A percentile compares a stretch with the other conserved stretches of the same genome.
phyloP scores from a whole-genome alignment of 2,329 filamentous ascomycete genomes.

The Cucurbitaria berberidis region DNA sequence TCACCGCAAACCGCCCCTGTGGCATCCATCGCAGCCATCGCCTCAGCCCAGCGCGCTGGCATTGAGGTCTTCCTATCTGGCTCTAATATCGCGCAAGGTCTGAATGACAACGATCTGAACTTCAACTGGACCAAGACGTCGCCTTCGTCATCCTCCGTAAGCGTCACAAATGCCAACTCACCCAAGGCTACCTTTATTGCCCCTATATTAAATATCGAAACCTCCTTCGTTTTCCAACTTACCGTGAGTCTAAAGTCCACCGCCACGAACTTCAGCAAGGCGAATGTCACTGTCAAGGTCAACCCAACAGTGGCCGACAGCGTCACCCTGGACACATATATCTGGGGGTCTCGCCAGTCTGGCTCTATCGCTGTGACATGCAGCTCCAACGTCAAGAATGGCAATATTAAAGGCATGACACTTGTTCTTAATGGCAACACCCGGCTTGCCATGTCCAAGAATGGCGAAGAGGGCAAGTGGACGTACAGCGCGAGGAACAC shows the following conservation, averaged over 20 bases:
- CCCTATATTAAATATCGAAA: slow-evolving; percentile 27
- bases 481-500: slow-evolving; percentile 31
- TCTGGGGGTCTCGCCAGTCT: slow-evolving; percentile 35
- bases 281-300: slow-evolving; percentile 37
- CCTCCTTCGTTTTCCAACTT: slow-evolving; percentile 37
- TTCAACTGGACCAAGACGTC: slow-evolving; percentile 42
- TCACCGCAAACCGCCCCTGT: slow-evolving; percentile 16
- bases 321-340: slow-evolving; percentile 44
- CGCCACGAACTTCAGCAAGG: slow-evolving; percentile 27
- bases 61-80: slow-evolving; percentile 36
- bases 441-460: slow-evolving; percentile 29
- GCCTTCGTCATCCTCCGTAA: slow-evolving; percentile 25
- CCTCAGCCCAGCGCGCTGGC: slow-evolving; percentile 38
- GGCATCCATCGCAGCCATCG: slow-evolving; percentile 24
- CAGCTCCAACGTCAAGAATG: slow-evolving; percentile 45
- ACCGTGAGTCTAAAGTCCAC: slow-evolving; percentile 36
- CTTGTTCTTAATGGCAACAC: slow-evolving; percentile 36
- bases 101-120: slow-evolving; percentile 31
- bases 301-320: slow-evolving; percentile 31
- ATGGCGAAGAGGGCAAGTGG: slow-evolving; percentile 35
- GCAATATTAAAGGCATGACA: slow-evolving; percentile 36
- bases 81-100: slow-evolving; percentile 32
- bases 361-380: slow-evolving; percentile 43
- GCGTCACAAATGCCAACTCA: slow-evolving; percentile 25
- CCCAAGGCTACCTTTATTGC: slow-evolving; percentile 32